phyloP scores from a whole-genome alignment of 257 asterid species.

The Avicennia marina region DNA sequence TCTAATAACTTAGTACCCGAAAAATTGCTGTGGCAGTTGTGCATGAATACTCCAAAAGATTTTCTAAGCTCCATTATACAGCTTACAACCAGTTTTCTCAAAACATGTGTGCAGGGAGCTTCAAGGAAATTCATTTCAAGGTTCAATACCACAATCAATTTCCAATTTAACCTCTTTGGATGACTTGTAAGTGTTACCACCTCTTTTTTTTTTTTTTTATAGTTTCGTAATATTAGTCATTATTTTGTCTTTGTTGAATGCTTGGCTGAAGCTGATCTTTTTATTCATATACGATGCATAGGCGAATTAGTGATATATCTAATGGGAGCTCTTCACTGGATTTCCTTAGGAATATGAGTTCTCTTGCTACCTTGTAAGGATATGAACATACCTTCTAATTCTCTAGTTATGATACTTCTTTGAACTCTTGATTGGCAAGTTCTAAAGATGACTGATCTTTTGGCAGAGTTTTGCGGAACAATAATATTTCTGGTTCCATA shows the following conservation, averaged over 20 bases:
- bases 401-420: background rate
- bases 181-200: conserved; percentile 48
- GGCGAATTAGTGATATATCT: conserved; percentile 80
- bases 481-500: conserved; percentile 66
- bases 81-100: too few species aligned
- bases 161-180: conserved; percentile 55
- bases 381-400: background rate
- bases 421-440: too few species aligned
- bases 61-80: background rate
- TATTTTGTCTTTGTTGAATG: background rate
- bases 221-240: background rate
- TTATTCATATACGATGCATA: conserved; percentile 16
- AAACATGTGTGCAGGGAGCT: conserved; percentile 46
- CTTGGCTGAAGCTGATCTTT: conserved; percentile 16
- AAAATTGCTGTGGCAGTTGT: background rate
- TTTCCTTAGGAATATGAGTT: conserved; percentile 44
- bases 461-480: conserved; percentile 68
- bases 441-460: conserved; percentile 4
- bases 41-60: background rate
- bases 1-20: background rate
- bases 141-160: conserved; percentile 65
- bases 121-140: conserved; percentile 76
- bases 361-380: conserved; percentile 58
- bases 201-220: background rate
- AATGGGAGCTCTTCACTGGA: conserved; percentile 68